A percentile compares a stretch with the other conserved stretches of the same genome.
phyloP scores from a whole-genome alignment of 2,329 filamentous ascomycete species.

The Aspergillus chevalieri region DNA sequence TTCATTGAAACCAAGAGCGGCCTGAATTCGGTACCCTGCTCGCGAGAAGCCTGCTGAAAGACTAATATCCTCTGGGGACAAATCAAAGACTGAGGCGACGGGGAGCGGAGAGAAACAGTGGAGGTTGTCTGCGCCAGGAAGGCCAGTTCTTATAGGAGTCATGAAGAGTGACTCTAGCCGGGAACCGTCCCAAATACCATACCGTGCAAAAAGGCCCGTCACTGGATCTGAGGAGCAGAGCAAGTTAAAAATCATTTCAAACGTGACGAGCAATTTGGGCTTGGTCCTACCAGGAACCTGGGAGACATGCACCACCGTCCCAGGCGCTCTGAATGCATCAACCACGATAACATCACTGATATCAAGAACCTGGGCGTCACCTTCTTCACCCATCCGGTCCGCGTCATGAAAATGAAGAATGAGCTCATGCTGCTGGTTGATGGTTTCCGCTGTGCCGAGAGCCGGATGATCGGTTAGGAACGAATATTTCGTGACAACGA shows the following conservation, averaged over 20 bases:
- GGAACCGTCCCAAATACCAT: background rate
- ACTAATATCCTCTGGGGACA: background rate
- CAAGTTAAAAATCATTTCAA: background rate
- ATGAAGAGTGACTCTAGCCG: background rate
- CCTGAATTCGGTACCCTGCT: constrained; percentile 1
- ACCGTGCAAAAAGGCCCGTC: constrained; percentile 1
- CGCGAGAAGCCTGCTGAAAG: constrained; percentile 1
- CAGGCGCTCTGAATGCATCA: background rate
- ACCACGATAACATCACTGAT: background rate
- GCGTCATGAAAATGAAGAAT: constrained; percentile 1
- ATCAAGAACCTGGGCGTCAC: background rate
- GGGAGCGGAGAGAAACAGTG: constrained; percentile 1
- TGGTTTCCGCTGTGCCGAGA: background rate
- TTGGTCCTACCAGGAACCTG: constrained; percentile 1
- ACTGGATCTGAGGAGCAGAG: background rate
- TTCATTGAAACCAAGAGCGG: constrained; percentile 1
- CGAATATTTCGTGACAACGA: background rate
- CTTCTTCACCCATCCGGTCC: background rate
- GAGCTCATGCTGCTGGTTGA: background rate
- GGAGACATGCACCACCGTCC: background rate
- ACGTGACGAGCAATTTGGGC: background rate
- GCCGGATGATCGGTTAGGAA: background rate
- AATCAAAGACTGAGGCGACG: constrained; percentile 1
- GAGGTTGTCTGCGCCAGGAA: background rate
- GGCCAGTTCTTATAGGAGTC: background rate